Evolutionary conservation across 2,329 filamentous ascomycete species (phyloP), one percentile per base, ranked within the genome.

Genomic region (Hymenoscyphus fraxineus): DNA sequence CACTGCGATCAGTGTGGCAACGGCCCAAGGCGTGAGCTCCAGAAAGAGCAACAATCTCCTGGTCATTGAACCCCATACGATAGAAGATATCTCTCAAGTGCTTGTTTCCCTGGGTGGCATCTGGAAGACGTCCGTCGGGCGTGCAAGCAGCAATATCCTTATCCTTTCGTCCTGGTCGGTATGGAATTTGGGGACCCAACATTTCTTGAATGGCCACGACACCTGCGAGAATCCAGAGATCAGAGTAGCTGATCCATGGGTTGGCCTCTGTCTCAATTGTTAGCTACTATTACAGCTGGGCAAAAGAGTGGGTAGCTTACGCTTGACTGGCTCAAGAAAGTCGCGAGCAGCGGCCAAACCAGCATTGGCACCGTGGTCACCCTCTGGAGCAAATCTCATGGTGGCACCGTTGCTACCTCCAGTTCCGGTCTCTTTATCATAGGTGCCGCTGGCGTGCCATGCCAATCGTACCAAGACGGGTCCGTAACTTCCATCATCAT

Each of bases 51-150:
- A 97, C 94, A 76, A 98, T 98, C 80, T 97, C 93, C 75, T 91
- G 91, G 80, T 99, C 94, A 78, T 95, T 90, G 85, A 97, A 98
- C 71, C 94, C 94, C 94, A 98, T 98, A 77, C 94, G 92, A 78
- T 88, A 86, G 80, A 98, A 99, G 82, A 98, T 94, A 80, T 86
- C 86, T 74, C 95, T 90, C 73, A 98, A 85, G 80, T 98, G 94
- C 75, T 88, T 85, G 67, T 88, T 82, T 66, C 85, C 89, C 84
- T 97, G 86, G 72, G 86, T 78, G 60, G 85, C 94, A 77, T 99
- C 93, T 68, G 93, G 90, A 22, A 93, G 84, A 78, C 94, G 93
- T 70, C 95, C 95, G 75, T 97, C 93, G 60, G 95, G 95, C 35
- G 95, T 97, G 86, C 93, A 97, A 77, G 88, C 91, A 65, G 88